Percentiles rank a stretch among this genome's conserved stretches.
phyloP scores from a whole-genome alignment of 2,329 filamentous ascomycete genomes.

The Pseudogymnoascus pannorum region DNA sequence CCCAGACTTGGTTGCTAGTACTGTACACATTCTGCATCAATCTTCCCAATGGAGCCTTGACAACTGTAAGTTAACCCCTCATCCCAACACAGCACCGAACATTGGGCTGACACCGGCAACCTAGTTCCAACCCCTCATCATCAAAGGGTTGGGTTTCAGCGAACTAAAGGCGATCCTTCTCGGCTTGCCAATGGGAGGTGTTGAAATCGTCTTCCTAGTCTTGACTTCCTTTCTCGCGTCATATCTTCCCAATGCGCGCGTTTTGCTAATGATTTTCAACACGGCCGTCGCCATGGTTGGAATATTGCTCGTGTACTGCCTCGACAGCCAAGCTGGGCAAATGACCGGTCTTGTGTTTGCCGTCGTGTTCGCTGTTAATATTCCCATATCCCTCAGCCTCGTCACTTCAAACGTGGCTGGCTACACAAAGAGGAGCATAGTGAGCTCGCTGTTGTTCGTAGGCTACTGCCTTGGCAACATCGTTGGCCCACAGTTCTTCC shows the following conservation, averaged over 20 bases:
- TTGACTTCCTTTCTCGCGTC: slow-evolving; percentile 13
- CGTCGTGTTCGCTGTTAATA: slow-evolving; percentile 51
- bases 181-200: slow-evolving; percentile 55
- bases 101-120: not conserved
- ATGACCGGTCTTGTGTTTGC: slow-evolving; percentile 48
- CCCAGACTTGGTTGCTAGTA: slow-evolving; percentile 26
- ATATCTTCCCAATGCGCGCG: slow-evolving; percentile 13
- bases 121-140: slow-evolving; percentile 32
- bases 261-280: slow-evolving; percentile 15
- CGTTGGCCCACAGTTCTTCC: slow-evolving; percentile 56
- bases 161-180: slow-evolving; percentile 31
- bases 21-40: slow-evolving; percentile 26
- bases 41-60: slow-evolving; percentile 33
- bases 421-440: slow-evolving; percentile 56
- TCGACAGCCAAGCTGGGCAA: slow-evolving; percentile 42
- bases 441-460: slow-evolving; percentile 56
- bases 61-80: slow-evolving; percentile 27
- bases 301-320: slow-evolving; percentile 48
- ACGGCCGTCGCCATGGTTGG: slow-evolving; percentile 47
- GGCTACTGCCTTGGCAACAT: slow-evolving; percentile 57
- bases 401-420: slow-evolving; percentile 58
- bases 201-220: slow-evolving; percentile 13
- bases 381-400: slow-evolving; percentile 31
- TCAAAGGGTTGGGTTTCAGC: slow-evolving; percentile 32
- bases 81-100: not conserved